Base-by-base conservation (phyloP, 352 stramenopile species). In the Globisporangium viniferum region DNA sequence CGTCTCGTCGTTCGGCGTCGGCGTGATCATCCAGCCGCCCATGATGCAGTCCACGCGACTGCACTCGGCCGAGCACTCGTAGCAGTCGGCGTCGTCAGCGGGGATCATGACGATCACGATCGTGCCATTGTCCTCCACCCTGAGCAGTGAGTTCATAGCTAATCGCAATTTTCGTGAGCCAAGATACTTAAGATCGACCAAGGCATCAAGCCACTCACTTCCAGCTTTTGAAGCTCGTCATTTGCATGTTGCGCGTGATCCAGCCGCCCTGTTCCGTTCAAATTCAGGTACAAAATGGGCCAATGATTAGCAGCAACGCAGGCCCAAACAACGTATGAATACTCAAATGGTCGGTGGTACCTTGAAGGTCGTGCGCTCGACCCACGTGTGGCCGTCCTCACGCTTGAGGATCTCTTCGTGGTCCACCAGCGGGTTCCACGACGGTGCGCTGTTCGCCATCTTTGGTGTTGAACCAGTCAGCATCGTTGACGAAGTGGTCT, bases 71-170 rank as follows among this genome's bases (percentile, higher is more conserved):
- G 58, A 69, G 24, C 41, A 14, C 27, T 79, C 58, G 2, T 66
- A 27, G 66, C 71, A 84, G 46, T 81, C 72, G 27, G 54, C 33
- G 1, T 81, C 71, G 14, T 90, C 78, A 2, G 80, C 86, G 29
- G 86, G 86, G 56, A 94, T 89, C 69, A 89, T 88, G 15, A 79
- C 77, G 36, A 94, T 77, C 22, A 84, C 39, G 35, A 92, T 91
- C 6, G 74, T 88, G 31, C 84, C 82, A 57, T 71, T 81, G 9
- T 89, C 80, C 36, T 94, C 84, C 18, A 94, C 75, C 48, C 82
- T 93, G 46, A 67, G 18, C 48, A 51, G 3, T 10, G 5, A n/a
- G n/a, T 0, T 12, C 27, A 36, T 31, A 29, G 55, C 62, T 20
- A 14, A 33, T 48, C n/a, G 4, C 18, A 35, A 48, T 53, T 8